Percentiles rank a stretch among this genome's conserved stretches.
phyloP scores from a whole-genome alignment of 2,329 filamentous ascomycete species.

The Xylariaceae sp. region DNA sequence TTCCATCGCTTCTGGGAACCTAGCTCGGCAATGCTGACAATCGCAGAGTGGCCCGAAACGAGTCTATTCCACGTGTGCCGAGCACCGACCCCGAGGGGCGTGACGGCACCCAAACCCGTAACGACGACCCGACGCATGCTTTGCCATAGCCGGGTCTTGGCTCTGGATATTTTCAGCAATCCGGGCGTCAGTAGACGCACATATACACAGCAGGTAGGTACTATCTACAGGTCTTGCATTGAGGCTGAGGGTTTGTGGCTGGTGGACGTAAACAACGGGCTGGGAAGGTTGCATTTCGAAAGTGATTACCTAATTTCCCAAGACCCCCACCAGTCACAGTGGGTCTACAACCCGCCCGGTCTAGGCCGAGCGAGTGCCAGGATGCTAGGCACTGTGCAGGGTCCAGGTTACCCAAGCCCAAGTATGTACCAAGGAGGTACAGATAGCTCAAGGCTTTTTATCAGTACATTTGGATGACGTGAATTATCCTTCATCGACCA shows the following conservation, averaged over 20 bases:
- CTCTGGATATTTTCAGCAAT: too few relatives aligned
- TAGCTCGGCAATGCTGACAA: conserved; percentile 64
- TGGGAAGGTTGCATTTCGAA: too few relatives aligned
- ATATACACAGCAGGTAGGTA: too few relatives aligned
- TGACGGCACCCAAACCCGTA: conserved; percentile 76
- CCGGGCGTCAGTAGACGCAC: too few relatives aligned
- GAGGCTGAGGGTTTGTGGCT: neutral
- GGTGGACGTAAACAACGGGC: neutral
- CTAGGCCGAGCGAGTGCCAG: too few relatives aligned
- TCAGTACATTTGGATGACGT: conserved; percentile 20
- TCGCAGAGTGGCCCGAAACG: conserved; percentile 71
- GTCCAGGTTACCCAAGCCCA: too few relatives aligned
- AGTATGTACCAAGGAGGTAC: too few relatives aligned
- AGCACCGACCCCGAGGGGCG: conserved; percentile 76
- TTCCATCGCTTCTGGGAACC: conserved; percentile 56
- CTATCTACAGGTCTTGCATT: neutral
- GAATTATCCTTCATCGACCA: conserved; percentile 10
- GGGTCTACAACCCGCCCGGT: neutral
- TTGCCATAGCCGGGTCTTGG: conserved; percentile 34
- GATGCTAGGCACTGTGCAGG: too few relatives aligned
- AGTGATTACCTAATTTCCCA: too few relatives aligned
- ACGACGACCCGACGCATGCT: conserved; percentile 71
- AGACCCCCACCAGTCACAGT: too few relatives aligned
- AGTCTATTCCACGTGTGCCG: conserved; percentile 76
- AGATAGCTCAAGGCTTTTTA: too few relatives aligned